Base-by-base conservation (phyloP, 495 filamentous ascomycete species). In the Penicillium desertorum region DNA sequence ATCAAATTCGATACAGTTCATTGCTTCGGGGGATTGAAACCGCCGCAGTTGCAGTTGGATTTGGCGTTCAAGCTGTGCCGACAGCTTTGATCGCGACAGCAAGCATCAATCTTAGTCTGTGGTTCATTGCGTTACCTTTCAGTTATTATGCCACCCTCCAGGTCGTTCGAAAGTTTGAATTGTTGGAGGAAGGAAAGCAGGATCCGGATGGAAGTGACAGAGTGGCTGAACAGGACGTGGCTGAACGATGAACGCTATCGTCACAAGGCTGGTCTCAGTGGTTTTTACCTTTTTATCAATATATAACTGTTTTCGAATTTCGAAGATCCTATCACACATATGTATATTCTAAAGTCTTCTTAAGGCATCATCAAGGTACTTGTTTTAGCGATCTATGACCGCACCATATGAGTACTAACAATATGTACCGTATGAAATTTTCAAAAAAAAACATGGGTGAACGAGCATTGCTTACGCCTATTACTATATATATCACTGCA, bases 61-160 rank as follows among this genome's bases (percentile, higher is more conserved):
- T 77, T 62, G 74, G 72, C 12, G 68, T 78, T 6, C 76, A 77
- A 32, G 73, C 72, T 56, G 65, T 79, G 4, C 72, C 75, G 8
- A 77, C 75, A 5, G 62, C 62, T 14, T 58, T 77, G 42, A 74
- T 77, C 60, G 71, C 61, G 4, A 76, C 73, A 2, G 72, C 71
- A 4, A 69, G 71, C 51, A 76, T 77, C 46, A 77, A 76, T 51
- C 68, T 68, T 27, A 71, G 66, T 5, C 62, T 76, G 3, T 77
- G 76, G 72, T 66, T 76, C 48, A 50, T 76, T 12, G 71, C 70
- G 3, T 45, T 77, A 36, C 72, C 70, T 2, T 76, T 76, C 53
- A 77, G 76, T 43, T 79, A 71, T 39, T 79, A 71, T 66, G 72
- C 76, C 19, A 78, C 74, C 1, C 19, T 74, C 32, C 64, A 66